Percentiles rank a stretch among this genome's conserved stretches.
These are phyloP conservation scores for Cystobasidium tubakii DNA, from an alignment of 768 basidiomycete genomes.

Conservation along the genomic window DNA sequence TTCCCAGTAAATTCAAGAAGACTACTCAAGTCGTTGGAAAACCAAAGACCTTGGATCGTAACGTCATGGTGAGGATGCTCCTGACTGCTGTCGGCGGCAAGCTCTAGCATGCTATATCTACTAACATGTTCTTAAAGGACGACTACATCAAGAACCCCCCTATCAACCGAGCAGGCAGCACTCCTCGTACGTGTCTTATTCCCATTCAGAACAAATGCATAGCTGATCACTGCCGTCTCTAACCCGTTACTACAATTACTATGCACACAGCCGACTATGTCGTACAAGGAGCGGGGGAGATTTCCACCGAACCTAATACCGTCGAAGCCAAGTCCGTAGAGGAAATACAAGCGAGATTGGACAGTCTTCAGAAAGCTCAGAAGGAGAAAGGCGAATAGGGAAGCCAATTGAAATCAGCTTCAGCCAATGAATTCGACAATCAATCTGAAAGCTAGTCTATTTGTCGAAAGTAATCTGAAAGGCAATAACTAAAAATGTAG, in stretches of 20 bases:
- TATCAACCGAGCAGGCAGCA: neutral
- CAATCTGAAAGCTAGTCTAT: no score
- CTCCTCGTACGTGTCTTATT: neutral
- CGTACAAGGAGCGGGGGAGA: neutral
- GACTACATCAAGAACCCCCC: constrained; percentile 35
- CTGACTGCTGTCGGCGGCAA: no score
- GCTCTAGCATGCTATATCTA: no score
- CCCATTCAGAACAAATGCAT: neutral
- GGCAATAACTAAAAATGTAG: no score
- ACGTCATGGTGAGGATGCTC: constrained; percentile 1
- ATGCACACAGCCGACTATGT: neutral
- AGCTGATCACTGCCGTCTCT: no score
- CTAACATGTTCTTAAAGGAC: constrained; percentile 13
- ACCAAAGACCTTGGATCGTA: constrained; percentile 22
- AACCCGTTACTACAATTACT: no score
- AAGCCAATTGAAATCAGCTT: neutral
- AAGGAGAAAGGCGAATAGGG: neutral
- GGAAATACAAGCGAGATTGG: constrained; percentile 25
- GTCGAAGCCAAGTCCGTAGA: constrained; percentile 18
- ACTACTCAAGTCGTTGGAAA: constrained; percentile 31
- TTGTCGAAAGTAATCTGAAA: no score
- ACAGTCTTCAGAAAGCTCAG: neutral
- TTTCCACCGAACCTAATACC: neutral
- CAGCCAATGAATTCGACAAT: no score
- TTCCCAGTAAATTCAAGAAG: constrained; percentile 35